These are phyloP conservation scores for Artemisia tridentata DNA, from an alignment of 129 eudicot genomes.

Conservation along the genomic window DNA sequence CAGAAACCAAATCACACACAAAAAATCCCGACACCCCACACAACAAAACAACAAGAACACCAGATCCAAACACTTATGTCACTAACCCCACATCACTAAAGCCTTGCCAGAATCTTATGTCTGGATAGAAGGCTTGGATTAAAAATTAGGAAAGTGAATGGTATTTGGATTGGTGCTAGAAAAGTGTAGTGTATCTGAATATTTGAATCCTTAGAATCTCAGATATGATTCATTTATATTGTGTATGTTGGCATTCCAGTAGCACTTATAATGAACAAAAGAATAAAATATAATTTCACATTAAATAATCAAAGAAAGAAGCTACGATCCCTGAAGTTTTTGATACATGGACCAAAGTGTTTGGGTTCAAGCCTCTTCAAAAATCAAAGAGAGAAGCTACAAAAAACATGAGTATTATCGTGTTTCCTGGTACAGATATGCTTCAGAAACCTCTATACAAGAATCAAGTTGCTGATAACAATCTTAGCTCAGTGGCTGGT, in stretches of 20 bases:
- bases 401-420: conserved; percentile 45
- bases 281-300: neutral
- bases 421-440: conserved; percentile 63
- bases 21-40: too few relatives aligned
- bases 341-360: conserved; percentile 59
- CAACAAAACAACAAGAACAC: too few relatives aligned
- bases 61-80: too few relatives aligned
- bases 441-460: conserved; percentile 45
- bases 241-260: neutral
- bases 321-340: conserved; percentile 49
- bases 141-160: too few relatives aligned
- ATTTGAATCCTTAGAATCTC: too few relatives aligned
- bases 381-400: conserved; percentile 32
- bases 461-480: conserved; percentile 15
- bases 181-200: too few relatives aligned
- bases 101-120: too few relatives aligned
- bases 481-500: conserved; percentile 40
- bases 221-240: too few relatives aligned
- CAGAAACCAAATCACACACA: too few relatives aligned
- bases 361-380: conserved; percentile 54
- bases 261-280: conserved; percentile 5
- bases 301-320: conserved; percentile 2
- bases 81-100: too few relatives aligned
- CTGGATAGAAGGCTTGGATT: too few relatives aligned
- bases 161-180: too few relatives aligned